Percentiles rank a stretch among this genome's conserved stretches.
Conservation (phyloP, 306 rosid genomes). For the Pterocarpus macrocarpus region DNA sequence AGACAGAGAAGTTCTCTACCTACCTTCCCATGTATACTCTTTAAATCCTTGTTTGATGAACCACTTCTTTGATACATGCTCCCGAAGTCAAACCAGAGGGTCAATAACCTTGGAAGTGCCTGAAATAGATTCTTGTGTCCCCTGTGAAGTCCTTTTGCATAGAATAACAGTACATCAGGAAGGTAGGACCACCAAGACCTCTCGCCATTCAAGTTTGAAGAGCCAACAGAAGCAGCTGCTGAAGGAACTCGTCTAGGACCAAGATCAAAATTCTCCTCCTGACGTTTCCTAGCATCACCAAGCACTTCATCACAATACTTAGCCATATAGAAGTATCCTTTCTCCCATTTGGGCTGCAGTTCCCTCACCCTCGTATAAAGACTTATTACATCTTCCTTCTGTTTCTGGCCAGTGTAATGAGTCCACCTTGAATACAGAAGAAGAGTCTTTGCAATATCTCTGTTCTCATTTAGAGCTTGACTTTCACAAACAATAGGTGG, state of each 20-base stretch:
- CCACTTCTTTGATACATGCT: conserved; percentile 77
- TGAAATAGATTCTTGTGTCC: conserved; percentile 98
- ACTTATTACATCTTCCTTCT: conserved; percentile 88
- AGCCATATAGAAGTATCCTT: conserved; percentile 91
- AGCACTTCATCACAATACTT: conserved; percentile 94
- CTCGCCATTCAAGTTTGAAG: conserved; percentile 72
- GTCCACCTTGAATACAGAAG: conserved; percentile 96
- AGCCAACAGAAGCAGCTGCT: conserved; percentile 62
- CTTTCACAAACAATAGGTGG: conserved; percentile 67
- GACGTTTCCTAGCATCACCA: conserved; percentile 95
- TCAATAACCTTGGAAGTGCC: conserved; percentile 96
- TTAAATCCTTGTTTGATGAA: conserved; percentile 71
- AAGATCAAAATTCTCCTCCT: conserved; percentile 76
- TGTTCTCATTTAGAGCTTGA: conserved; percentile 77
- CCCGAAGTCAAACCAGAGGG: conserved; percentile 98
- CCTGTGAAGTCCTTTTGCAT: conserved; percentile 94
- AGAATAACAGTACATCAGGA: conserved; percentile 88
- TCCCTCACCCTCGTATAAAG: conserved; percentile 92
- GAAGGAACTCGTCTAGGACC: conserved; percentile 63
- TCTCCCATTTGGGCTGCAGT: conserved; percentile 97
- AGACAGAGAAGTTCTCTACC: conserved; percentile 31
- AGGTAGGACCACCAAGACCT: conserved; percentile 88
- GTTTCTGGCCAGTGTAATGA: conserved; percentile 99
- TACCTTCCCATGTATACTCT: conserved; percentile 71
- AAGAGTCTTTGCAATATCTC: conserved; percentile 85